Evolutionary conservation across 2,329 filamentous ascomycete species (phyloP).

Genomic region (Neophaeococcomyces mojaviensis): DNA sequence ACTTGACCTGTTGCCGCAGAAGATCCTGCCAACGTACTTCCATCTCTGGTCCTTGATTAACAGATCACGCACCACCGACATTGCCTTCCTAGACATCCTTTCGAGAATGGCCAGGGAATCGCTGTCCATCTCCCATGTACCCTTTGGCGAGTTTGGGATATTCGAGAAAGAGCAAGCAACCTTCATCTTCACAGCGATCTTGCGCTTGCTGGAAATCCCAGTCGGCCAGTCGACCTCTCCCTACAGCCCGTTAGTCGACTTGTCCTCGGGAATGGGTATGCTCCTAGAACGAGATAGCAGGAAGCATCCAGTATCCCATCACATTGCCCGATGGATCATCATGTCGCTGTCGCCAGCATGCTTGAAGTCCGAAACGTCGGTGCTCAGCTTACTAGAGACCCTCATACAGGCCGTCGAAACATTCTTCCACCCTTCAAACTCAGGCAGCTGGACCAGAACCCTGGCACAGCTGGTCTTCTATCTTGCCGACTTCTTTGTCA

Average conservation of each 20-base stretch:
- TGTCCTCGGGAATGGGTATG: slow-evolving; percentile 71
- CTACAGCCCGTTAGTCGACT: slow-evolving; percentile 73
- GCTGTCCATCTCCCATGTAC: slow-evolving; percentile 63
- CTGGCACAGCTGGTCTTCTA: slow-evolving; percentile 87
- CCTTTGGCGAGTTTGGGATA: slow-evolving; percentile 79
- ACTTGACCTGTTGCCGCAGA: slow-evolving; percentile 71
- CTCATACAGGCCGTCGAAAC: slow-evolving; percentile 93
- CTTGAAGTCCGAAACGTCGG: slow-evolving; percentile 66
- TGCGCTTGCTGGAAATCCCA: slow-evolving; percentile 87
- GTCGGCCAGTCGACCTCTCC: slow-evolving; percentile 93
- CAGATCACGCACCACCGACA: slow-evolving; percentile 78
- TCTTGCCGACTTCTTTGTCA: slow-evolving; percentile 90
- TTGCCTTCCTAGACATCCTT: slow-evolving; percentile 80
- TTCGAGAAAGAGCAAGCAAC: slow-evolving; percentile 89
- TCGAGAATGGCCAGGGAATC: slow-evolving; percentile 82
- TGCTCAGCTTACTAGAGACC: slow-evolving; percentile 78
- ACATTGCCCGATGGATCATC: slow-evolving; percentile 86
- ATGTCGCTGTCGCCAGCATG: slow-evolving; percentile 86
- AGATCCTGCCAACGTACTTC: slow-evolving; percentile 89
- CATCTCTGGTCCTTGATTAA: slow-evolving; percentile 93
- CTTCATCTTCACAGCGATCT: slow-evolving; percentile 81
- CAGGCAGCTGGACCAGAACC: slow-evolving; percentile 82
- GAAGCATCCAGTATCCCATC: slow-evolving; percentile 85
- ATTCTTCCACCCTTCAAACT: slow-evolving; percentile 97
- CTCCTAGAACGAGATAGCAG: slow-evolving; percentile 88